Evolutionary conservation across 108 stramenopile species (phyloP), one percentile per base, ranked within the genome.

Genomic region (Nitzschia sp.): DNA sequence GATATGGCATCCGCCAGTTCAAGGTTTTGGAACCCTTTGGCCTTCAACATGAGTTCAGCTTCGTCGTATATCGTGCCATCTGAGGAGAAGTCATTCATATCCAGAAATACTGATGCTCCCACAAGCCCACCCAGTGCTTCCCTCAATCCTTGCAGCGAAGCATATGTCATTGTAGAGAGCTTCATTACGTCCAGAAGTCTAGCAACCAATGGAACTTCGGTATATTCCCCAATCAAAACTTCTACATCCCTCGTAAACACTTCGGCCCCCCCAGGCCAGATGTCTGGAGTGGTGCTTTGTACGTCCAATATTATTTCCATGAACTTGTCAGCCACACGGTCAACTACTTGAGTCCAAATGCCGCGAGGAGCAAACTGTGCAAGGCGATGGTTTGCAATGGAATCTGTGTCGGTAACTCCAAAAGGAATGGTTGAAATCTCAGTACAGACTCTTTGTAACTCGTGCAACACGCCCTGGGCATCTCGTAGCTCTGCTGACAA

Each of bases 271-370:
- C 67, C 19, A 24, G 73, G 57, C 57, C 58, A 59, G 17, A 92
- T 72, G 22, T 89, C 83, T 8, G 86, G 83, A 1, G 81, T 86
- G 75, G 83, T 79, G 11, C 76, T 77, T 55, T 89, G 80, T 12
- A 77, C 65, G 72, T 92, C 87, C 40, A 92, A 73, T 24, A 85
- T 87, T 41, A 89, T 83, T 48, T 87, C 84, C 21, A 92, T 38
- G 19, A 88, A 72, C 60, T 92, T 87, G 50, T 82, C 77, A 12
- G 76, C 80, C 5, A 92, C 26, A 46, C 54, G 66, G 24, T 71
- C 44, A 56, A 34, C 69, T 55, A 77, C 65, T 41, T 71, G 63
- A 51, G 12, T 72, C 42, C 42, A 78, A 55, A 66, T 84, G 14
- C 40, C 71, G 14, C 66, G 51, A 12, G 65, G 76, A 55, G 66